Percentiles rank a stretch among this genome's conserved stretches.
Evolutionary conservation across 2,329 filamentous ascomycete species (phyloP).

Genomic region (Alternaria alternata): DNA sequence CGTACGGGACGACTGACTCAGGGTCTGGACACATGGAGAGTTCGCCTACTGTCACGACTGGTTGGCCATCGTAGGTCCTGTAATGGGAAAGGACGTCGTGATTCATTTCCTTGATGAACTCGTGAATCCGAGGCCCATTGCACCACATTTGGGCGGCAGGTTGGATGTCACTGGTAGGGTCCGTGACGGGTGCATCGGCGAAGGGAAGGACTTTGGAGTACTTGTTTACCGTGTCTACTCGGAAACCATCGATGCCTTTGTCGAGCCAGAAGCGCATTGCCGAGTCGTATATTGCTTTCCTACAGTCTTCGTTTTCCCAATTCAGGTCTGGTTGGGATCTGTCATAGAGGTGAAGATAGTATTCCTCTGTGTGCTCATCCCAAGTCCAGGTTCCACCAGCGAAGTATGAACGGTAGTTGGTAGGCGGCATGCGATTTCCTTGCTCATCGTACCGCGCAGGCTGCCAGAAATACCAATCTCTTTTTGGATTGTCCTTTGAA

Average conservation of each 20-base stretch:
- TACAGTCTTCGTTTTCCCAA: slow-evolving; percentile 57
- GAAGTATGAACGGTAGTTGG: slow-evolving; percentile 59
- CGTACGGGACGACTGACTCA: slow-evolving; percentile 53
- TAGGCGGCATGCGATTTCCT: slow-evolving; percentile 66
- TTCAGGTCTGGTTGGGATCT: slow-evolving; percentile 59
- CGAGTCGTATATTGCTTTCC: slow-evolving; percentile 55
- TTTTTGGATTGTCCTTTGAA: slow-evolving; percentile 68
- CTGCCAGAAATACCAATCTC: slow-evolving; percentile 77
- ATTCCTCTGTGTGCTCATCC: slow-evolving; percentile 57
- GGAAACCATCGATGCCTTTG: slow-evolving; percentile 57
- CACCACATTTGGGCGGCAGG: slow-evolving; percentile 60
- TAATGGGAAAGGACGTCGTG: slow-evolving; percentile 63
- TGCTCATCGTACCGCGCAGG: slow-evolving; percentile 61
- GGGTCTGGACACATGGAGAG: slow-evolving; percentile 60
- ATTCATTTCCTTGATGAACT: slow-evolving; percentile 64
- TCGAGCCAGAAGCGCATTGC: slow-evolving; percentile 60
- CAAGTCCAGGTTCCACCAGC: slow-evolving; percentile 54
- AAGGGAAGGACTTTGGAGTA: slow-evolving; percentile 57
- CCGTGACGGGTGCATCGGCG: slow-evolving; percentile 53
- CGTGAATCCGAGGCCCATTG: slow-evolving; percentile 67
- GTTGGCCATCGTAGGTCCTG: slow-evolving; percentile 52
- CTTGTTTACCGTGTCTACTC: slow-evolving; percentile 60
- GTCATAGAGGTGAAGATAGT: slow-evolving; percentile 58
- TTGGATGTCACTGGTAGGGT: slow-evolving; percentile 55
- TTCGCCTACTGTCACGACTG: slow-evolving; percentile 65